Conservation (phyloP, 2,329 filamentous ascomycete species). For the Monilinia fructigena region DNA sequence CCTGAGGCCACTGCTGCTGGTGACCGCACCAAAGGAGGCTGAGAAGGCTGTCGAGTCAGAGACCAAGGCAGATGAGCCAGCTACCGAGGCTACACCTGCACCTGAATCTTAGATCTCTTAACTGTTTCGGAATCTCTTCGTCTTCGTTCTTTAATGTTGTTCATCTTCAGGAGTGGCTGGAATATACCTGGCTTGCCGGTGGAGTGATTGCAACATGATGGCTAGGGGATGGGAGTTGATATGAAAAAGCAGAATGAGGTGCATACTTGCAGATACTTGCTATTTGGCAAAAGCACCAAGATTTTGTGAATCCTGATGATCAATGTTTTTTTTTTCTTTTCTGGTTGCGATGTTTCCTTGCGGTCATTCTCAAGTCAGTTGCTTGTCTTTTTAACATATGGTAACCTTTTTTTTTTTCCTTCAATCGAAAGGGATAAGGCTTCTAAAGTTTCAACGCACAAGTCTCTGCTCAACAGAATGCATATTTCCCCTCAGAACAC, state of each 20-base stretch:
- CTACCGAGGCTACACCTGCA: constrained; percentile 43
- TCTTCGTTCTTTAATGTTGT: constrained; percentile 43
- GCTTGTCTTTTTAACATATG: constrained; percentile 27
- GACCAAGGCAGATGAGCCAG: constrained; percentile 43
- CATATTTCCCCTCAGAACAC: constrained; percentile 32
- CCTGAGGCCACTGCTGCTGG: constrained; percentile 60
- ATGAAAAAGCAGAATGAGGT: constrained; percentile 42
- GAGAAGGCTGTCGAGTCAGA: constrained; percentile 50
- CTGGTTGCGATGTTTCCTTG: constrained; percentile 37
- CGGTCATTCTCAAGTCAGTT: constrained; percentile 21
- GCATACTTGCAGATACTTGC: constrained; percentile 36
- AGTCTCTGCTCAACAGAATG: constrained; percentile 38
- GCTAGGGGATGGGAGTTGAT: constrained; percentile 41
- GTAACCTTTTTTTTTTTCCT: constrained; percentile 29
- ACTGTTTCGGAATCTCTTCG: constrained; percentile 41
- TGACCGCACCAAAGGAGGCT: constrained; percentile 62
- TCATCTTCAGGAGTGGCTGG: constrained; percentile 38
- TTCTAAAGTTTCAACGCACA: constrained; percentile 34
- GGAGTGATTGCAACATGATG: constrained; percentile 39
- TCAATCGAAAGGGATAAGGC: constrained; percentile 33
- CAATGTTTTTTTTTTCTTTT: constrained; percentile 40
- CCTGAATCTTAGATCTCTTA: constrained; percentile 53
- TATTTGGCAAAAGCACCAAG: constrained; percentile 40
- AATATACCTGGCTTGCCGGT: constrained; percentile 38
- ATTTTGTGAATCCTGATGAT: constrained; percentile 42